Conservation (phyloP, 2,329 filamentous ascomycete genomes). For the Thermothelomyces thermophilus region DNA sequence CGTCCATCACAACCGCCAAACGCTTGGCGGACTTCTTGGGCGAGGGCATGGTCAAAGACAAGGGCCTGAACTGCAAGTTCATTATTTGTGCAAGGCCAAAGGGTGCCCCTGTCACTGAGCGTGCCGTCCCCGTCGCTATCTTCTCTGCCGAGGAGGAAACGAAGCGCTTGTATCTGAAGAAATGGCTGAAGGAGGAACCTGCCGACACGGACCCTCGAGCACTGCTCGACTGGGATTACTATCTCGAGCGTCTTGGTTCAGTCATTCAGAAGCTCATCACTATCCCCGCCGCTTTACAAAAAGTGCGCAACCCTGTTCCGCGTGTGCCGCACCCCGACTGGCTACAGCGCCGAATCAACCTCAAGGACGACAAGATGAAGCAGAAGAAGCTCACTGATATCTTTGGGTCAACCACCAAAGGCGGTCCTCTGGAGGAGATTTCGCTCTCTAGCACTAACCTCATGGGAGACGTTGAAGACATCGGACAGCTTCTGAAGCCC, state of each 20-base stretch:
- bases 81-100: constrained; percentile 87
- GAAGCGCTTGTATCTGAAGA: constrained; percentile 83
- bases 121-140: constrained; percentile 91
- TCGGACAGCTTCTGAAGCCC: constrained; percentile 60
- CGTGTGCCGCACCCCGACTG: constrained; percentile 92
- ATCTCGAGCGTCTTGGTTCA: constrained; percentile 87
- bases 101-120: constrained; percentile 87
- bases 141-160: constrained; percentile 88
- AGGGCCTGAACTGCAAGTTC: constrained; percentile 98
- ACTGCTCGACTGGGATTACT: constrained; percentile 95
- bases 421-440: constrained; percentile 63
- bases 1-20: constrained; percentile 96
- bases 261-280: constrained; percentile 99
- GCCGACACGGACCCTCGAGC: constrained; percentile 82
- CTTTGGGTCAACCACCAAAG: constrained; percentile 54
- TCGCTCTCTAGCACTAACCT: constrained; percentile 29
- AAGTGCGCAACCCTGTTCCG: constrained; percentile 89
- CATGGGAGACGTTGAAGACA: constrained; percentile 72
- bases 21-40: constrained; percentile 93
- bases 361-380: constrained; percentile 95
- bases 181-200: constrained; percentile 93
- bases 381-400: constrained; percentile 98
- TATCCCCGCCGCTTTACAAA: constrained; percentile 93
- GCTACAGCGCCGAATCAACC: constrained; percentile 87
- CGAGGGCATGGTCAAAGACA: constrained; percentile 99